phyloP scores from a whole-genome alignment of 2,329 filamentous ascomycete genomes.

The Botryotinia convoluta region DNA sequence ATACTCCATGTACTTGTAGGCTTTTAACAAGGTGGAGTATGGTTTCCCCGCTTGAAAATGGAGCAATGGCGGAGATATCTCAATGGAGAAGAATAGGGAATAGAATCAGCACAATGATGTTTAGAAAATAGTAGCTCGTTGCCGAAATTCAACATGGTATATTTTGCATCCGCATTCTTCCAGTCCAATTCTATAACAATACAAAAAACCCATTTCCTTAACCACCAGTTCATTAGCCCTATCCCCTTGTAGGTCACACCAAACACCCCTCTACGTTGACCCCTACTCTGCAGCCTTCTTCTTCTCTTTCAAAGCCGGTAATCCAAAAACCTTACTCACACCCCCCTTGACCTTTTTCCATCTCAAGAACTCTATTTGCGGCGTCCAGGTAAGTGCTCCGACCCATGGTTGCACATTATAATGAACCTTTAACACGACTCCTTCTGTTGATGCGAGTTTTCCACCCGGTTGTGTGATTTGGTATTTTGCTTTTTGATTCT shows the following conservation, averaged over 20 bases:
- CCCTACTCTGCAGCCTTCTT: constrained; percentile 14
- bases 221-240: not conserved
- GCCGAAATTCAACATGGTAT: not conserved
- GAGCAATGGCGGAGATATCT: not conserved
- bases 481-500: constrained; percentile 91
- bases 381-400: constrained; percentile 79
- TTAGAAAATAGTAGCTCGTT: not conserved
- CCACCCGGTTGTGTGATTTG: constrained; percentile 89
- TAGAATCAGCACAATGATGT: too few species aligned
- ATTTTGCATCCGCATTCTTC: not conserved
- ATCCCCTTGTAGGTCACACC: not conserved
- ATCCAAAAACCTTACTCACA: constrained; percentile 59
- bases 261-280: not conserved
- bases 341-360: constrained; percentile 68
- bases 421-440: constrained; percentile 77
- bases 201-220: not conserved
- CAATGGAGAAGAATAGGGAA: not conserved
- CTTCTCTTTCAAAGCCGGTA: constrained; percentile 59
- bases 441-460: constrained; percentile 67
- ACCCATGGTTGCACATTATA: constrained; percentile 99
- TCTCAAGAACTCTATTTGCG: constrained; percentile 49
- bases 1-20: not conserved
- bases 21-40: not conserved
- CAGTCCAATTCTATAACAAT: not conserved
- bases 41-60: not conserved